Percentiles rank a stretch among this genome's conserved stretches.
Conservation (phyloP, 2,329 filamentous ascomycete species). For the Fusarium cicatricum region DNA sequence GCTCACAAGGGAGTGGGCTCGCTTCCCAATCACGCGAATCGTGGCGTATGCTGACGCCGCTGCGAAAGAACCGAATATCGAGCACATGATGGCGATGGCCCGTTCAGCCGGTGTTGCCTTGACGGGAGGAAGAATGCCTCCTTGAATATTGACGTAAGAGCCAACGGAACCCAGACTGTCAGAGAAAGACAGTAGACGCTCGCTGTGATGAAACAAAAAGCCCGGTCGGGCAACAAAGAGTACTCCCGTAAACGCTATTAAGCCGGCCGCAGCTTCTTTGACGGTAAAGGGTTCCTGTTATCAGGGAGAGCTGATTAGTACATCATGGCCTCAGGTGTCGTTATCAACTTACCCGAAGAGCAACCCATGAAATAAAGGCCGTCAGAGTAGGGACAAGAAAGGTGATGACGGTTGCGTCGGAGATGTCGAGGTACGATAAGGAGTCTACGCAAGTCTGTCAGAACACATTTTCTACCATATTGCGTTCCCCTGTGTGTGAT, state of each 20-base stretch:
- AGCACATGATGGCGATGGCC: conserved; percentile 69
- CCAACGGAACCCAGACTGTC: not conserved
- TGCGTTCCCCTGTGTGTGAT: not conserved
- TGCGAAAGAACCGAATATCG: conserved; percentile 74
- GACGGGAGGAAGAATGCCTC: conserved; percentile 43
- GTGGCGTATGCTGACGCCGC: conserved; percentile 75
- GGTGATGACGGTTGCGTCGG: conserved; percentile 81
- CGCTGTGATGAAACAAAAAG: conserved; percentile 57
- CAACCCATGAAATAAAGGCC: conserved; percentile 70
- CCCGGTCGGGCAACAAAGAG: conserved; percentile 77
- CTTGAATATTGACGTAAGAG: conserved; percentile 11
- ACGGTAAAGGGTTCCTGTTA: conserved; percentile 74
- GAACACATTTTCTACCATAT: fast-evolving
- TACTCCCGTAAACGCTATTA: conserved; percentile 76
- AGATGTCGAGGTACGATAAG: conserved; percentile 73
- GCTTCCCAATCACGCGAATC: conserved; percentile 77
- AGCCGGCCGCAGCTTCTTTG: conserved; percentile 72
- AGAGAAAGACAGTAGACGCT: conserved; percentile 2
- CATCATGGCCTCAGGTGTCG: fast-evolving
- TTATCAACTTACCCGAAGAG: conserved; percentile 29
- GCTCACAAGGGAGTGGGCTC: conserved; percentile 77
- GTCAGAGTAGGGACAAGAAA: conserved; percentile 79
- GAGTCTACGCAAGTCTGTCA: conserved; percentile 46
- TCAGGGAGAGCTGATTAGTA: conserved; percentile 22
- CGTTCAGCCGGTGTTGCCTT: conserved; percentile 65